These are phyloP conservation scores for Coniochaeta hoffmannii DNA, from an alignment of 2,329 filamentous ascomycete genomes.

Conservation along the genomic window DNA sequence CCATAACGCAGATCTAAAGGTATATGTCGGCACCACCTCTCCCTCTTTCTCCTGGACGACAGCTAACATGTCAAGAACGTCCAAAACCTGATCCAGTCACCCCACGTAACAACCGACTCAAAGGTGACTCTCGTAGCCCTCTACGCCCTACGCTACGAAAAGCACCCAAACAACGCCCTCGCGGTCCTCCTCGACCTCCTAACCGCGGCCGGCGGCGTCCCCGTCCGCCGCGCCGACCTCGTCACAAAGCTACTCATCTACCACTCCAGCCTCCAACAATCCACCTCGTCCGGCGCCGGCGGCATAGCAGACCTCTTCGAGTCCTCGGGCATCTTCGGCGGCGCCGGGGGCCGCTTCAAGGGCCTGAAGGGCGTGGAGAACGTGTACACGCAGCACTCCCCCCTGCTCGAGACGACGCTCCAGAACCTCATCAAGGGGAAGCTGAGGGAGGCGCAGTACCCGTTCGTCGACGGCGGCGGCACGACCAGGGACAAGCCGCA, in stretches of 20 bases:
- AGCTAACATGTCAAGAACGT: slow-evolving; percentile 50
- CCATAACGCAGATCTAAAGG: slow-evolving; percentile 84
- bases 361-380: slow-evolving; percentile 97
- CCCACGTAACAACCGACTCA: slow-evolving; percentile 67
- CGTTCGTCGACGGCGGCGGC: slow-evolving; percentile 83
- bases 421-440: slow-evolving; percentile 92
- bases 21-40: slow-evolving; percentile 24
- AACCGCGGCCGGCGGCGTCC: slow-evolving; percentile 72
- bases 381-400: slow-evolving; percentile 96
- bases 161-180: slow-evolving; percentile 74
- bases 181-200: slow-evolving; percentile 83
- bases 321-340: slow-evolving; percentile 82
- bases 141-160: slow-evolving; percentile 91
- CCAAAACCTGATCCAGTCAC: slow-evolving; percentile 77
- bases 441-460: slow-evolving; percentile 79
- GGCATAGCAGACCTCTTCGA: slow-evolving; percentile 92
- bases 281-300: slow-evolving; percentile 57
- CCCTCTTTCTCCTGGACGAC: background rate
- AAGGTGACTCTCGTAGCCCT: slow-evolving; percentile 87
- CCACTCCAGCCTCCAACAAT: slow-evolving; percentile 76
- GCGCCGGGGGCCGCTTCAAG: slow-evolving; percentile 81
- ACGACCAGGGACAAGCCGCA: slow-evolving; percentile 92
- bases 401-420: slow-evolving; percentile 76
- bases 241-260: slow-evolving; percentile 79
- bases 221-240: slow-evolving; percentile 66